Conservation (phyloP, 768 basidiomycete genomes). For the Paxillus rubicundulus region DNA sequence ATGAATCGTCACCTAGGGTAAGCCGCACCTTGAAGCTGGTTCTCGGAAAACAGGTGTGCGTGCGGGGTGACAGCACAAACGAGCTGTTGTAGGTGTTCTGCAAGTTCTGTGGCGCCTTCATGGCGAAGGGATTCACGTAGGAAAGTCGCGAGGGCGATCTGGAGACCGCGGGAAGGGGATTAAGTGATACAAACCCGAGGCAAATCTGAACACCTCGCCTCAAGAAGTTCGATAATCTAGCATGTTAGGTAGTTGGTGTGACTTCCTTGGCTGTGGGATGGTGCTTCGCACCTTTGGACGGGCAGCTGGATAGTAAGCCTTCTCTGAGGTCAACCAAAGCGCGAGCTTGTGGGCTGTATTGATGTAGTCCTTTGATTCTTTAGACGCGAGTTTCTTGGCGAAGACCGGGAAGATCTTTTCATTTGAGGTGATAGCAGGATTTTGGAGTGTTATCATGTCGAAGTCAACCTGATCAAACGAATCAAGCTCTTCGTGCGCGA, state of each 20-base stretch:
- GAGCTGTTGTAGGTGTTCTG: constrained; percentile 15
- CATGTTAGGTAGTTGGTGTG: not conserved
- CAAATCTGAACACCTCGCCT: constrained; percentile 34
- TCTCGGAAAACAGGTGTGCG: constrained; percentile 18
- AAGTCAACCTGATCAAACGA: not conserved
- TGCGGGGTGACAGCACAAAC: constrained; percentile 22
- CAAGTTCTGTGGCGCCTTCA: not conserved
- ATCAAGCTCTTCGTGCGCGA: not conserved
- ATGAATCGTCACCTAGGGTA: not conserved
- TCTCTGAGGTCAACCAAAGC: constrained; percentile 44
- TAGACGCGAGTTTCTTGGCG: constrained; percentile 31
- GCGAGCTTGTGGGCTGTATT: constrained; percentile 37
- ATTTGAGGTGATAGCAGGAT: constrained; percentile 22
- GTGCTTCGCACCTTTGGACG: constrained; percentile 44
- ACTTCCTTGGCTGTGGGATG: not conserved
- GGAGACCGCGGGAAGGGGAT: constrained; percentile 1
- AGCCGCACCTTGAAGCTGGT: constrained; percentile 21
- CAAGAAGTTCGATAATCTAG: constrained; percentile 50
- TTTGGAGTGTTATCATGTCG: constrained; percentile 15
- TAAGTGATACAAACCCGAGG: constrained; percentile 16
- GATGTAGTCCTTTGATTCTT: constrained; percentile 23
- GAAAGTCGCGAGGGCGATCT: constrained; percentile 25
- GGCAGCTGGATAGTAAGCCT: constrained; percentile 52
- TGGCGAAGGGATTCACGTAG: constrained; percentile 6
- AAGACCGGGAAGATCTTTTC: constrained; percentile 39